Conservation (phyloP, 2,329 filamentous ascomycete genomes). For the Ustilaginoidea virens region DNA sequence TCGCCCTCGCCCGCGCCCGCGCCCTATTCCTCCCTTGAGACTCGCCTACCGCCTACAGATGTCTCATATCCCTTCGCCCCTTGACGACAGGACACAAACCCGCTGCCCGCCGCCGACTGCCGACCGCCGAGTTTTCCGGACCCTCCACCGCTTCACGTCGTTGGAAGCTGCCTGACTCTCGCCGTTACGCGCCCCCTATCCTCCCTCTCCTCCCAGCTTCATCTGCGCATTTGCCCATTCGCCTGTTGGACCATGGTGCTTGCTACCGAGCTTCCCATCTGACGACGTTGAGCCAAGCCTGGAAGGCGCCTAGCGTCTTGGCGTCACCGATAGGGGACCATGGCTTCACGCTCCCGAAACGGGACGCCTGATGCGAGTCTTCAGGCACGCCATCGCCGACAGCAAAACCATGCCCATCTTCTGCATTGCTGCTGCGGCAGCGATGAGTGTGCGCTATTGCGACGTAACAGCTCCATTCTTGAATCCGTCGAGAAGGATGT, state of each 20-base stretch:
- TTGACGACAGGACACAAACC: too few relatives aligned
- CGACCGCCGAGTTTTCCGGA: too few relatives aligned
- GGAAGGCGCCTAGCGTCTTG: not conserved
- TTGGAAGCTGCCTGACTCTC: too few relatives aligned
- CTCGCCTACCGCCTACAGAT: too few relatives aligned
- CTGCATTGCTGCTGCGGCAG: slow-evolving; percentile 75
- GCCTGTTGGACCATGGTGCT: slow-evolving; percentile 5
- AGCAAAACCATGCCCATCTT: slow-evolving; percentile 14
- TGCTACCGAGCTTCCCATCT: slow-evolving; percentile 1
- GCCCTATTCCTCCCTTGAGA: too few relatives aligned
- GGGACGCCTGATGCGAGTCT: slow-evolving; percentile 6
- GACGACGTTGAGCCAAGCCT: slow-evolving; percentile 1
- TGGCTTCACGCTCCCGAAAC: slow-evolving; percentile 4
- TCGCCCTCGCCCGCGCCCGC: too few relatives aligned
- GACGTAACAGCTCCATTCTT: slow-evolving; percentile 64
- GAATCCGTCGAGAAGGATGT: slow-evolving; percentile 79
- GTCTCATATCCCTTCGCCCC: too few relatives aligned
- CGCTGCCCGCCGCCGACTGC: too few relatives aligned
- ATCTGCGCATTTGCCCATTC: not conserved
- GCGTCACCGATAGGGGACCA: slow-evolving; percentile 5
- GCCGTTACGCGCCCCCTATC: not conserved
- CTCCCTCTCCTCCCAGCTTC: not conserved
- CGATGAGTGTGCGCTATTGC: slow-evolving; percentile 61
- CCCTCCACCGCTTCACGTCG: too few relatives aligned
- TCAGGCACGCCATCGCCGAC: slow-evolving; percentile 10